Conservation (phyloP, 2,329 filamentous ascomycete species). For the Volutella citrinella region DNA sequence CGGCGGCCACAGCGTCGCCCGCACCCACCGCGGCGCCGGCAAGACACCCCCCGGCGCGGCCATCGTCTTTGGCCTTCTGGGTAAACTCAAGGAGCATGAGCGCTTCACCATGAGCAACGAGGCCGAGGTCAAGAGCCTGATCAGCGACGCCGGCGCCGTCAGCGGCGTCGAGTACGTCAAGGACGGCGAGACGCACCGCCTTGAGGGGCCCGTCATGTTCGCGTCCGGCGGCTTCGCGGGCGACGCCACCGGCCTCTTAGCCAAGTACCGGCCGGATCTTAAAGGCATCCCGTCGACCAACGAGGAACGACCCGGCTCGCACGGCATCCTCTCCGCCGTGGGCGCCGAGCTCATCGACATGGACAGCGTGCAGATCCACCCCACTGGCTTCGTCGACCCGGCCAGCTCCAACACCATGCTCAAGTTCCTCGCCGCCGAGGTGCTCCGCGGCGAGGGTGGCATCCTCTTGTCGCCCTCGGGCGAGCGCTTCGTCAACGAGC, state of each 20-base stretch:
- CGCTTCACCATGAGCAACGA: constrained; percentile 51
- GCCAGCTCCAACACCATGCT: constrained; percentile 40
- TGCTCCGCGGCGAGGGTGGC: constrained; percentile 61
- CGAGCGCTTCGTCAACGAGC: constrained; percentile 59
- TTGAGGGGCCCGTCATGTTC: constrained; percentile 53
- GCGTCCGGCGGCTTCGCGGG: constrained; percentile 62
- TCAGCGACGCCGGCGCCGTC: constrained; percentile 36
- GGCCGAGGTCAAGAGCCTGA: constrained; percentile 51
- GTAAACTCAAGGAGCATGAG: constrained; percentile 44
- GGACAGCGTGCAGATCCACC: constrained; percentile 61
- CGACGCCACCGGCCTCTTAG: constrained; percentile 55
- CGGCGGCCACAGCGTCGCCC: constrained; percentile 54
- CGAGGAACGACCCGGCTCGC: constrained; percentile 53
- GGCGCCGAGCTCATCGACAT: constrained; percentile 47
- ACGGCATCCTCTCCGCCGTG: constrained; percentile 38
- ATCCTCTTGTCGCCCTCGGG: constrained; percentile 48
- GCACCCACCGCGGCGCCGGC: constrained; percentile 48
- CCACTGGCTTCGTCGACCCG: constrained; percentile 61
- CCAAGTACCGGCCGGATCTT: constrained; percentile 56
- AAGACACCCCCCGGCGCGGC: constrained; percentile 56
- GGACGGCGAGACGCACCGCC: constrained; percentile 33
- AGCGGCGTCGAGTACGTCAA: constrained; percentile 50
- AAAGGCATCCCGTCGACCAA: constrained; percentile 61
- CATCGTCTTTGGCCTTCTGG: constrained; percentile 54
- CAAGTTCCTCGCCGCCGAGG: constrained; percentile 63